phyloP scores from a whole-genome alignment of 805 yeast species.

The Candida wancherniae region DNA sequence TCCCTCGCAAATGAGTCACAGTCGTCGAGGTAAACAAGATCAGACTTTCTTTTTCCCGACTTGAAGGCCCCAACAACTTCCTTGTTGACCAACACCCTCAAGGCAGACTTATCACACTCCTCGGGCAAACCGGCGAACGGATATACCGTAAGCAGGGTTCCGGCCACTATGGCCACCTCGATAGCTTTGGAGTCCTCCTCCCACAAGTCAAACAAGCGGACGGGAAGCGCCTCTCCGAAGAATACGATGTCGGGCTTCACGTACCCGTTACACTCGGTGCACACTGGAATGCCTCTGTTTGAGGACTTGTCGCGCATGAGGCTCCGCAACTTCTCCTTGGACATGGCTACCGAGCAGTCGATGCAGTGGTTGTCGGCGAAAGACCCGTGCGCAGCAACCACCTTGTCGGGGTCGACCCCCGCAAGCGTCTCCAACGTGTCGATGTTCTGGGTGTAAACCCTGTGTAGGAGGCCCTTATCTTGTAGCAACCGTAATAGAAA shows the following conservation, averaged over 20 bases:
- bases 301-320: constrained; percentile 29
- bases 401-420: constrained; percentile 57
- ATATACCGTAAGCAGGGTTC: constrained; percentile 82
- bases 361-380: constrained; percentile 84
- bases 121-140: constrained; percentile 86
- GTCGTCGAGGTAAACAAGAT: constrained; percentile 54
- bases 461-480: constrained; percentile 52
- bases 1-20: constrained; percentile 62
- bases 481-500: constrained; percentile 62
- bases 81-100: constrained; percentile 66
- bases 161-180: constrained; percentile 81
- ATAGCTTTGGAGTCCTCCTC: constrained; percentile 49
- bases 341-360: constrained; percentile 57
- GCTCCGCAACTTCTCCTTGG: constrained; percentile 39
- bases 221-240: constrained; percentile 86
- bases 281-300: constrained; percentile 44
- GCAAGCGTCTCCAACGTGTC: constrained; percentile 88
- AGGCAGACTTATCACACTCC: constrained; percentile 45
- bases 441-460: constrained; percentile 89
- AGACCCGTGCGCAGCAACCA: constrained; percentile 94
- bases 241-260: constrained; percentile 94
- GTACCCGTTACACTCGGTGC: constrained; percentile 63
- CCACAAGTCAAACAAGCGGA: constrained; percentile 62
- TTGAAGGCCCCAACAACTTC: constrained; percentile 75
- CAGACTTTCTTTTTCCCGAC: constrained; percentile 46